Base-by-base conservation (phyloP, 192 early-diverging fungal species). In the Backusella westeae region DNA sequence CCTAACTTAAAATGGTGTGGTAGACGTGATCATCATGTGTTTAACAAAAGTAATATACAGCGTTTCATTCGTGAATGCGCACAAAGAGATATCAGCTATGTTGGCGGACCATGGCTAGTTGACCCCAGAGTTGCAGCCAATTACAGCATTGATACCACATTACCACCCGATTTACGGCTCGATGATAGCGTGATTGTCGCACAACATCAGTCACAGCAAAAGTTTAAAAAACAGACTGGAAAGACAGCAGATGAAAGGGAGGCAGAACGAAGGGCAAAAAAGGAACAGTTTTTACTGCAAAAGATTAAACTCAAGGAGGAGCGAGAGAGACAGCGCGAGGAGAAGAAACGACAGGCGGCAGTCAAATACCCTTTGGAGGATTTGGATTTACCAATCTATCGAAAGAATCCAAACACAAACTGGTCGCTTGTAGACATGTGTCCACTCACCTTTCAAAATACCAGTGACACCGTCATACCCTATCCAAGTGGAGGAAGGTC, bases 321-420 rank as follows among this genome's bases (percentile, higher is more conserved):
- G 32, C 67, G 78, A 72, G 81, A 78, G 79, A 77, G 41, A 34
- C 81, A 41, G n/a, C 52, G 82, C 23, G 76, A 79, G 49, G 81
- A 77, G 80, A 78, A 41, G 44, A 78, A 42, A 12, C 68, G 73
- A 26, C 87, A 85, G 66, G 63, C 72, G n/a, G 71, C 81, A n/a
- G 83, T 93, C 59, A 91, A 90, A 76, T 94, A 92, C 74, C 96
- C 96, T 4, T 90, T 94, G 4, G 95, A 98, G 67, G 96, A 98
- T 83, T 77, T 94, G 59, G 94, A 94, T 36, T 80, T 94, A 39
- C 83, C 80, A 4, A 81, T 81, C 23, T 81, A 81, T 71, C 63
- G 80, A 21, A 81, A 77, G 42, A 77, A 81, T 72, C 80, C 80
- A 9, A 77, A 78, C 21, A 52, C 69, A 35, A 75, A 74, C n/a